Evolutionary conservation across 441 rosid genomes (phyloP).

Genomic region (Adansonia madagascariensis): DNA sequence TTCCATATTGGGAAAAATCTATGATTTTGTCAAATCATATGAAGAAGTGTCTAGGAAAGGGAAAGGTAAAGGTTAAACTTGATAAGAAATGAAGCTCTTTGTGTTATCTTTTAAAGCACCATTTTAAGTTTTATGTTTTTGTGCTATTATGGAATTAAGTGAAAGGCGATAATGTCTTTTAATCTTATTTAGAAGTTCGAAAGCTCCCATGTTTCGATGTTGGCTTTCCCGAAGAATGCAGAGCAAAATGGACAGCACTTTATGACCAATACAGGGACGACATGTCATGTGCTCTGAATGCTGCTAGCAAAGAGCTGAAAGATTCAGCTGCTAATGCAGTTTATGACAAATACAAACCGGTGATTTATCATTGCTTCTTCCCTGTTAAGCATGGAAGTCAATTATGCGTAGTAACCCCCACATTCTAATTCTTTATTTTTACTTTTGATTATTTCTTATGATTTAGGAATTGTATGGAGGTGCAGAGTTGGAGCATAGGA

Average conservation of each 20-base stretch:
- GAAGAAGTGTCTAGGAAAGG: slow-evolving; percentile 39
- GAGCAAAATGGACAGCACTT: slow-evolving; percentile 39
- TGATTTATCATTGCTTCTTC: slow-evolving; percentile 22
- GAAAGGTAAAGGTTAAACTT: slow-evolving; percentile 26
- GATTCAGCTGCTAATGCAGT: slow-evolving; percentile 34
- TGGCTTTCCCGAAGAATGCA: slow-evolving; percentile 30
- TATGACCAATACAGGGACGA: slow-evolving; percentile 52
- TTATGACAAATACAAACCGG: slow-evolving; percentile 50
- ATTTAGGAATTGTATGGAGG: slow-evolving; percentile 58
- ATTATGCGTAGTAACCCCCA: background rate
- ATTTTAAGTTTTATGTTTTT: background rate
- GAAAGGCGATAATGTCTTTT: slow-evolving; percentile 2
- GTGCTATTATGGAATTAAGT: background rate
- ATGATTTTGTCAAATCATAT: slow-evolving; percentile 46
- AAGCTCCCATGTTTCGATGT: slow-evolving; percentile 55
- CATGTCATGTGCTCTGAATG: slow-evolving; percentile 39
- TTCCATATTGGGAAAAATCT: slow-evolving; percentile 72
- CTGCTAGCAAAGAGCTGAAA: background rate
- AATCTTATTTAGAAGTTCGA: slow-evolving; percentile 44
- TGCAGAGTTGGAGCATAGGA: slow-evolving; percentile 47
- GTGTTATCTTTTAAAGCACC: background rate
- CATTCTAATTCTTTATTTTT: background rate
- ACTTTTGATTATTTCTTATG: background rate
- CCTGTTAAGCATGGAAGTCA: background rate
- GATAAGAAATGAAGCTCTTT: background rate